Conservation (phyloP, 2,329 filamentous ascomycete species). For the Hirsutella thompsonii region DNA sequence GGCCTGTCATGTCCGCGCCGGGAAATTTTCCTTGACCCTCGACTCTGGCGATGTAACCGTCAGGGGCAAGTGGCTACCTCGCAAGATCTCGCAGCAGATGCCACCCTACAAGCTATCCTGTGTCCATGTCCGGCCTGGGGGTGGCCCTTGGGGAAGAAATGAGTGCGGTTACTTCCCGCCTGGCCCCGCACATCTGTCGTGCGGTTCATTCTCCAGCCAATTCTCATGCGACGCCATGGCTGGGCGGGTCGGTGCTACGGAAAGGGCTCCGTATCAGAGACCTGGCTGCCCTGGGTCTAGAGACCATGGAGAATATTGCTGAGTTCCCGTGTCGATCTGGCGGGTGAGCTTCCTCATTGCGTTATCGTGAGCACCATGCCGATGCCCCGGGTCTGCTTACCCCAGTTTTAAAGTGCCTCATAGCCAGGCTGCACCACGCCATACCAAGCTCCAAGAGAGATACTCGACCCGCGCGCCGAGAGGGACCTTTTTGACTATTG, state of each 20-base stretch:
- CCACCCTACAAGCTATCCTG: conserved; percentile 2
- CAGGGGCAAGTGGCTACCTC: conserved; percentile 7
- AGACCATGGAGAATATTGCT: not conserved
- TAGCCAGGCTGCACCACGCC: conserved; percentile 1
- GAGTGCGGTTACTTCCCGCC: conserved; percentile 10
- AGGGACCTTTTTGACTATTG: conserved; percentile 1
- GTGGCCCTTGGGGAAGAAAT: conserved; percentile 3
- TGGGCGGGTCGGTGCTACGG: conserved; percentile 2
- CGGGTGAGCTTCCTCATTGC: conserved; percentile 2
- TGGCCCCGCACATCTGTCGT: conserved; percentile 4
- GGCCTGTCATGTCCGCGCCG: conserved; percentile 8
- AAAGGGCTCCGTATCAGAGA: conserved; percentile 2
- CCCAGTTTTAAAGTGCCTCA: not conserved
- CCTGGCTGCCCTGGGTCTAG: not conserved
- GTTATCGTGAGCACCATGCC: not conserved
- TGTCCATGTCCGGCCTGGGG: not conserved
- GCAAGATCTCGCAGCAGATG: conserved; percentile 8
- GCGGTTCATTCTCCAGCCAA: conserved; percentile 4
- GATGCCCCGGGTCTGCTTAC: not conserved
- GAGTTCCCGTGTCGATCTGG: not conserved
- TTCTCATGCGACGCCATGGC: conserved; percentile 1
- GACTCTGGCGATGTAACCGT: conserved; percentile 13
- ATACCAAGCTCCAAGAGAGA: not conserved
- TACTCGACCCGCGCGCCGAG: not conserved
- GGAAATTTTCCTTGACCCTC: conserved; percentile 5